Evolutionary conservation across 352 stramenopile genomes (phyloP), one percentile per base, ranked within the genome.

Genomic region (Pythium sp.): DNA sequence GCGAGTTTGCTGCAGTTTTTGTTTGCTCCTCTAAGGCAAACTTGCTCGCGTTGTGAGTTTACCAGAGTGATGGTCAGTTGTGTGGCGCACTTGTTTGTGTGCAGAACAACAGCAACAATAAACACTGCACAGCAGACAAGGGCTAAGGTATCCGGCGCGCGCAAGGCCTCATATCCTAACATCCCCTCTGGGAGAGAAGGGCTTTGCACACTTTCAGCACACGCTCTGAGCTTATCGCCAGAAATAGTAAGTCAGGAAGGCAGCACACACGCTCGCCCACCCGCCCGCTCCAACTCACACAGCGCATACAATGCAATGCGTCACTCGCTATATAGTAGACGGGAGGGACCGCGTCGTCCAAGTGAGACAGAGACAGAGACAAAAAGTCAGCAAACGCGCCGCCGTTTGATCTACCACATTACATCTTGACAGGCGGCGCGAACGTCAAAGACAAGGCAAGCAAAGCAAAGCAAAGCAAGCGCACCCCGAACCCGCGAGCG

Each of bases 151-250:
- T 56, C 30, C 51, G 51, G 22, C 9, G 15, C 20, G 38, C 8
- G 32, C 8, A 12, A 20, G 41, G n/a, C 20, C 47, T 55, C 47
- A 55, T 24, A 28, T 55, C n/a, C 47, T 12, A 55, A 55, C 47
- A 20, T 28, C 20, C 47, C 7, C 2, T 28, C n/a, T 62, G 56
- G 56, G 32, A 62, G 32, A 62, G 56, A 62, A 62, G 56, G 6
- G 5, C 15, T 46, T 30, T 15, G 15, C 9, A 61, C 55, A 36
- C 9, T 46, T 38, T 18, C 32, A 41, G 24, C 59, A 41, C 61
- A 67, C 49, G 30, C 53, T 41, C 63, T 62, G 63, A 56, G 63
- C 63, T 62, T 68, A 62, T 68, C 53, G 63, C 63, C 63, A 68
- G 53, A 62, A 62, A 3, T 62, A 49, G 56, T 36, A 62, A 30